Base-by-base conservation (phyloP, 1,284 basidiomycete species). In the Papiliotrema nemorosa region DNA sequence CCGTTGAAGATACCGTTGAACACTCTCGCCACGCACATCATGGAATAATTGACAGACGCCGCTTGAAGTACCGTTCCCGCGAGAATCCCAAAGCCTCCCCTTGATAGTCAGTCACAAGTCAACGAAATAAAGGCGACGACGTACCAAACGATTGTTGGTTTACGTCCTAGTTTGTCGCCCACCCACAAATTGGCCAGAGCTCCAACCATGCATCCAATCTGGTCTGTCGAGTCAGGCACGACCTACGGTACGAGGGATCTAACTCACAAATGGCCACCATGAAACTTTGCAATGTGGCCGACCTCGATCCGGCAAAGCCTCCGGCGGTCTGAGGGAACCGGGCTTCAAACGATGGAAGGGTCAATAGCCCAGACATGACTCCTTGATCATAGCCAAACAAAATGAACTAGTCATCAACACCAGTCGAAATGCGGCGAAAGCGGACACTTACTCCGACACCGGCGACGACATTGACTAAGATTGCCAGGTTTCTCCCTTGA, bases 21-120 rank as follows among this genome's bases (percentile, higher is more conserved):
- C 27, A 77, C 67, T 39, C 77, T 69, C 5, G 73, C 76, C 20
- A 72, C 68, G 27, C 75, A 69, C 66, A 78, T 76, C 62, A 73
- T 67, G 16, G 64, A 64, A 44, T 77, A 66, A 31, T 64, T 48
- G 49, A 64, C 64, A 16, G 73, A 55, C 0, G 69, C 64, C n/a
- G 73, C 64, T 57, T 75, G 73, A 27, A 77, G 66, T 52, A 74
- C 62, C 10, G 75, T 66, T n/a, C 75, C 75, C n/a, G 73, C 57
- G 35, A 72, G 68, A 72, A 77, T 77, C 52, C 73, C 67, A 24
- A 59, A 20, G 9, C 64, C 66, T 21, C 64, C 68, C 12, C 60
- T 58, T 45, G 24, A 41, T 39, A 21, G 29, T 37, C 40, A 14
- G 38, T 13, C 14, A 2, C 7, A 24, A 44, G 16, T 3, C 9